Evolutionary conservation across 192 early-diverging fungal genomes (phyloP), one percentile per base, ranked within the genome.

Genomic region (Physocladia obscura): DNA sequence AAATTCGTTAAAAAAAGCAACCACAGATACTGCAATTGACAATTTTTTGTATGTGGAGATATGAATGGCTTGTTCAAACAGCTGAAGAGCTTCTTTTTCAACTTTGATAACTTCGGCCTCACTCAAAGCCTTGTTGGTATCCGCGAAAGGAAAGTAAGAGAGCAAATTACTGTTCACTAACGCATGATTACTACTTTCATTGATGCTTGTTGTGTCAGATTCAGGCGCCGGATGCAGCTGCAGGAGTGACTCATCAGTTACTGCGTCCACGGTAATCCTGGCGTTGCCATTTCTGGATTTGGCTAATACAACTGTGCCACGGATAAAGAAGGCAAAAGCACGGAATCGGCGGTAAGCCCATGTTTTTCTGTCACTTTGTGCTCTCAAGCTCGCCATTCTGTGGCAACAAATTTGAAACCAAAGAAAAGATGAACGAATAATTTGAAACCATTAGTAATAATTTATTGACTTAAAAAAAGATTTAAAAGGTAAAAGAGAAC

Each of bases 1-100:
- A 55, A 79, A 79, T 47, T 79, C 77, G 63, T 72, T 68, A 57
- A 74, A 79, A 54, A 79, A 79, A 3, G 70, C 77, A 3, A 68
- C 34, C 29, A 73, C 69, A 2, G 70, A 62, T 13, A 62, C 36
- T 11, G 65, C 77, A 29, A 68, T 68, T 5, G 65, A n/a, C 50
- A 68, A 52, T 19, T 52, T 27, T 31, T 56, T 54, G 54, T 57
- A 52, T 13, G 6, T 4, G 13, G 65, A 57, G 5, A 68, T 56
- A 49, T 37, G 56, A 6, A 19, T 56, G 13, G 65, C 50, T 24
- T 68, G 15, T 19, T 68, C 65, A 68, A 68, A 68, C 51, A 68
- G 22, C 27, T 56, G 24, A 15, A 68, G 30, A 4, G 65, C 65
- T 27, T 37, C 1, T 26, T 38, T 38, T 49, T 68, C 65, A 22